Evolutionary conservation across 306 rosid species (phyloP), one percentile per base, ranked within the genome.

Genomic region (Rosa multiflora): DNA sequence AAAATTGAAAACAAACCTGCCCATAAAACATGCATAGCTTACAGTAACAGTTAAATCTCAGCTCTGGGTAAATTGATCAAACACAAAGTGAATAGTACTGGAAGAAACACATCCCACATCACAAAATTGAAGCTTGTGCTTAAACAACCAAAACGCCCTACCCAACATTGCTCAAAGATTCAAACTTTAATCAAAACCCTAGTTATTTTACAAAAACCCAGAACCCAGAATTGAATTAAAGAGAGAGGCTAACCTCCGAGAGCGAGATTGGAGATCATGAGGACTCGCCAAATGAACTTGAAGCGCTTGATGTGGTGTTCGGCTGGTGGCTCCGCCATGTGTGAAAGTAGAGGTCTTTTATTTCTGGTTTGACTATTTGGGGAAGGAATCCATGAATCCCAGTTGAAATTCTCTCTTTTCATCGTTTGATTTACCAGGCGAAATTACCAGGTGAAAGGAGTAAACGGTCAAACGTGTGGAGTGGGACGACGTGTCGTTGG

Each of bases 271-370:
- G 90, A 87, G 85, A 92, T 79, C 91, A 90, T 70, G 67, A 90
- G 88, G 74, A 84, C 75, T 71, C 98, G 96, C 98, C 98, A 94
- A 52, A 86, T 23, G 74, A 89, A 73, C 84, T 89, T 94, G 90
- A 40, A 82, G 47, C 97, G 91, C 73, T 78, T 88, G 83, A 82
- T 78, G 21, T 62, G 85, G 40, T 23, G 73, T 70, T 51, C 90
- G 35, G 79, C 84, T 35, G 64, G 73, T 39, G 75, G 67, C 3
- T 85, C 92, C 47, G 76, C 77, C 90, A 71, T 72, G 21, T 26
- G 1, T 68, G 73, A 5, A 21, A n/a, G 26, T 18, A 10, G 53
- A 39, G 47, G 13, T 23, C 26, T 37, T 2, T 56, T 20, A 10
- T 56, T 18, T 42, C 77, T 58, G 52, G 58, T 44, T 62, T 26